These are phyloP conservation scores for Sugiyamaella xylanicola DNA, from an alignment of 1,139 yeast species.

Conservation along the genomic window DNA sequence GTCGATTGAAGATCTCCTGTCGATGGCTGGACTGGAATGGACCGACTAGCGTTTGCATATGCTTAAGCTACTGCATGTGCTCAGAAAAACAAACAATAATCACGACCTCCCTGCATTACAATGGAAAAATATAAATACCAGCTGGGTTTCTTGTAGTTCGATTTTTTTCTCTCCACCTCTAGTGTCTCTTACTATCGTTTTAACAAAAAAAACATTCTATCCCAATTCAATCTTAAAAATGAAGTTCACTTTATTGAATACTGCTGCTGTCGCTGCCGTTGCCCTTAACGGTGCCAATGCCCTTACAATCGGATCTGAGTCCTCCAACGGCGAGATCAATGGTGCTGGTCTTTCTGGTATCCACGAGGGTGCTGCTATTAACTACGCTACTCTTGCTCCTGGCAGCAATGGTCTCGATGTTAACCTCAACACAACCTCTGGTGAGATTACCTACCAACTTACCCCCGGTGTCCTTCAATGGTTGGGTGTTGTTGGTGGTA, in stretches of 20 bases:
- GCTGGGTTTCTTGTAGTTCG: neutral
- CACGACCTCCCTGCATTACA: neutral
- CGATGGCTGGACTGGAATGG: neutral
- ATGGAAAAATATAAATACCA: neutral
- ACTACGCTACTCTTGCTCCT: constrained; percentile 48
- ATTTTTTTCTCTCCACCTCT: neutral
- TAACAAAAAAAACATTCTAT: neutral
- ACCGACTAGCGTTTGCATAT: neutral
- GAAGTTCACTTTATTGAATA: constrained; percentile 12
- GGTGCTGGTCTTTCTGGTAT: constrained; percentile 42
- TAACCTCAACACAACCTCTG: constrained; percentile 12
- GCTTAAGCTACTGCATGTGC: neutral
- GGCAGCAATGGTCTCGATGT: constrained; percentile 24
- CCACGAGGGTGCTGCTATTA: constrained; percentile 62
- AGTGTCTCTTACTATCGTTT: neutral
- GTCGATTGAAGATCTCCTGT: neutral
- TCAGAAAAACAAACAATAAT: neutral
- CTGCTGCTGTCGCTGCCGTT: constrained; percentile 9
- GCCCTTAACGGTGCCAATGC: constrained; percentile 2
- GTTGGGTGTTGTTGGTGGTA: constrained; percentile 4
- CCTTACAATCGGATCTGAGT: constrained; percentile 15
- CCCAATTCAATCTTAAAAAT: neutral
- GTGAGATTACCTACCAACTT: neutral
- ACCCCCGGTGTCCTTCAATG: neutral
- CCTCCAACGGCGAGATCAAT: constrained; percentile 26